Evolutionary conservation across 257 asterid genomes (phyloP).

Genomic region (Nicotiana tomentosiformis): DNA sequence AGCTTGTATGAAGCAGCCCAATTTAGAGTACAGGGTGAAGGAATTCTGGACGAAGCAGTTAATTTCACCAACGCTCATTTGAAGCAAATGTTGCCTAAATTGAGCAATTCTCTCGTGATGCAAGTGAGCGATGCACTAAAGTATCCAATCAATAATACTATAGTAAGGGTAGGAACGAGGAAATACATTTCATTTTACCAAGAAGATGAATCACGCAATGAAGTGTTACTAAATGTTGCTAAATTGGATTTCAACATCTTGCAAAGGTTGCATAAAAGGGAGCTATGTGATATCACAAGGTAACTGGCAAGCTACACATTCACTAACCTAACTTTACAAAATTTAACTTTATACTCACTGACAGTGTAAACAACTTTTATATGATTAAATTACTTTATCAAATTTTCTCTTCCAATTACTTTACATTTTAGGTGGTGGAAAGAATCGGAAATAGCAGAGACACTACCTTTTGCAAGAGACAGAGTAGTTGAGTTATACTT

Average conservation of each 20-base stretch:
- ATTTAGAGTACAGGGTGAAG: slow-evolving; percentile 11
- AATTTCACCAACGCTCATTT: slow-evolving; percentile 16
- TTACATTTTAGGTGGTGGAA: slow-evolving; percentile 31
- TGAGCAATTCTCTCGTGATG: neutral
- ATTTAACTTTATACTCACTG: neutral
- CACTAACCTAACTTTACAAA: neutral
- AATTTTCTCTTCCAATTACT: neutral
- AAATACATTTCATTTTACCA: slow-evolving; percentile 9
- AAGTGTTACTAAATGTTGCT: slow-evolving; percentile 15
- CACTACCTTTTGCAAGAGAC: slow-evolving; percentile 34
- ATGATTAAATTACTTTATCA: too few species aligned
- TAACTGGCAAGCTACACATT: neutral
- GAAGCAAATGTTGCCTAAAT: neutral
- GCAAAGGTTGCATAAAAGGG: slow-evolving; percentile 22
- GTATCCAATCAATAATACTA: slow-evolving; percentile 15
- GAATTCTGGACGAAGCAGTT: slow-evolving; percentile 18
- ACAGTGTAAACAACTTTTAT: too few species aligned
- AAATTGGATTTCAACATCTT: slow-evolving; percentile 28
- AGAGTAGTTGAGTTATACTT: slow-evolving; percentile 38
- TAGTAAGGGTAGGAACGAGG: slow-evolving; percentile 19
- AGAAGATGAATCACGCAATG: neutral
- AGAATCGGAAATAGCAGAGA: neutral
- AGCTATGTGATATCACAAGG: slow-evolving; percentile 19
- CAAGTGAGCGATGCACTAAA: slow-evolving; percentile 14
- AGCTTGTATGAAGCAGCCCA: slow-evolving; percentile 33